These are phyloP conservation scores for Podospora australis DNA, from an alignment of 495 filamentous ascomycete species.

Conservation along the genomic window DNA sequence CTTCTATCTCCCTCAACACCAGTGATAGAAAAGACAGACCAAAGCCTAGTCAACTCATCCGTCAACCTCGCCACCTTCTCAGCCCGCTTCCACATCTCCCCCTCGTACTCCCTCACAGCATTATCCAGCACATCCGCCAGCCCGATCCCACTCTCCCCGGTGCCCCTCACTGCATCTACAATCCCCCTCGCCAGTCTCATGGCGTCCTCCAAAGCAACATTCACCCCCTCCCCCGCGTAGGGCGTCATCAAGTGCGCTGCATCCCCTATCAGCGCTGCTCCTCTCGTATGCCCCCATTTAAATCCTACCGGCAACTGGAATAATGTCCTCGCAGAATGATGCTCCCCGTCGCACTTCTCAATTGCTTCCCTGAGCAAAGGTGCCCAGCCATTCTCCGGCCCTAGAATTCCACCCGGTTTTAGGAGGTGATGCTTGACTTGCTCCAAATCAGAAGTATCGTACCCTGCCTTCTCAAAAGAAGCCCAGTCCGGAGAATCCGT, in stretches of 20 bases:
- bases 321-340: conserved; percentile 30
- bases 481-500: conserved; percentile 28
- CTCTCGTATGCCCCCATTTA: conserved; percentile 40
- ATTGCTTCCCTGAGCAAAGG: conserved; percentile 23
- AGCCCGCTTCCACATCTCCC: conserved; percentile 29
- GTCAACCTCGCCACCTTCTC: conserved; percentile 27
- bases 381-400: conserved; percentile 27
- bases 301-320: conserved; percentile 49
- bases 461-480: conserved; percentile 31
- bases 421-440: conserved; percentile 22
- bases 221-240: conserved; percentile 54
- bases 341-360: conserved; percentile 15
- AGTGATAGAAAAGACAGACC: background rate
- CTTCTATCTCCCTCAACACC: background rate
- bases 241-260: conserved; percentile 57
- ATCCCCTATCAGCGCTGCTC: conserved; percentile 51
- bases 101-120: conserved; percentile 25
- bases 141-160: background rate
- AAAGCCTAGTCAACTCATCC: conserved; percentile 21
- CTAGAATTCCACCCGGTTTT: conserved; percentile 14
- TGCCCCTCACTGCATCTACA: conserved; percentile 15
- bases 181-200: conserved; percentile 43
- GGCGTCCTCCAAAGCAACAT: conserved; percentile 52
- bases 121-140: conserved; percentile 19
- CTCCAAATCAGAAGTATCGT: conserved; percentile 20